A percentile compares a stretch with the other conserved stretches of the same genome.
These are phyloP conservation scores for Chlorella ohadii DNA, from an alignment of 139 green algal species.

Conservation along the genomic window DNA sequence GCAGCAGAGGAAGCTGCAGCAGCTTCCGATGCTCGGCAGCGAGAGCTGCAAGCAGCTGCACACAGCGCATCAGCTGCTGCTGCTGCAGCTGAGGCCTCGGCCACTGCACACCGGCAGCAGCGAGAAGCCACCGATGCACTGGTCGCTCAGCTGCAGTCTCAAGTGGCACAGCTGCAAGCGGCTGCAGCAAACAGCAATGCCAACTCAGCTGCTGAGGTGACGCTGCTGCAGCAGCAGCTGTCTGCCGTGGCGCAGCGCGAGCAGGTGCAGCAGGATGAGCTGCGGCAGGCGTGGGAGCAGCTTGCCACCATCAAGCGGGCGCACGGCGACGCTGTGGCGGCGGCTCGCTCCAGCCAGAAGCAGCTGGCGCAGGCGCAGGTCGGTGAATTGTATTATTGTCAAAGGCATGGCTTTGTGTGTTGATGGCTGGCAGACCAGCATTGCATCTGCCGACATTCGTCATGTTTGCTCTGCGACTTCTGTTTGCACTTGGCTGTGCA, in stretches of 20 bases:
- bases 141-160: conserved; percentile 7
- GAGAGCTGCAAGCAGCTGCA: background rate
- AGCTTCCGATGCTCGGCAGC: no score
- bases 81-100: background rate
- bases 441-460: no score
- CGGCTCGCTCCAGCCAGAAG: background rate
- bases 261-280: background rate
- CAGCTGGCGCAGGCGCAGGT: background rate
- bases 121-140: background rate
- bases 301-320: background rate
- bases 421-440: no score
- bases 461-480: no score
- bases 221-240: conserved; percentile 22
- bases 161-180: conserved; percentile 15
- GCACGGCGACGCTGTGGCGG: conserved; percentile 24
- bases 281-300: background rate
- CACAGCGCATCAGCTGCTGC: background rate
- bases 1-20: background rate
- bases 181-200: background rate
- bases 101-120: conserved; percentile 1
- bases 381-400: no score
- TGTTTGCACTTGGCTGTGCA: background rate
- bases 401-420: no score
- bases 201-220: background rate
- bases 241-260: background rate